phyloP scores from a whole-genome alignment of 2,329 filamentous ascomycete species.

The Zalaria obscura region DNA sequence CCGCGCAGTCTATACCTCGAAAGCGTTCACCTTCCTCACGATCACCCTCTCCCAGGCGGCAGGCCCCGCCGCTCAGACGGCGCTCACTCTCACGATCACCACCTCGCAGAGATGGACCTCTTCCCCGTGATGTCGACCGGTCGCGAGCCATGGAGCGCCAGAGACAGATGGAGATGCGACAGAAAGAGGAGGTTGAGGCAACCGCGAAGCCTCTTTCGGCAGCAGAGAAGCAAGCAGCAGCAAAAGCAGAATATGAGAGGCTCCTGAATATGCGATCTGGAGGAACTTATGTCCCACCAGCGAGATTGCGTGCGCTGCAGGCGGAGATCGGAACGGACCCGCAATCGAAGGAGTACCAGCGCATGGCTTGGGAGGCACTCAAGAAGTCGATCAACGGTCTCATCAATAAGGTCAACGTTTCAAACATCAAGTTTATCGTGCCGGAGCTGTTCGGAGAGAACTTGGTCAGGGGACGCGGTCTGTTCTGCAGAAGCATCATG shows the following conservation, averaged over 20 bases:
- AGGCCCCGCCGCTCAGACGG: constrained; percentile 16
- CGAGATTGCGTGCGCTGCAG: constrained; percentile 77
- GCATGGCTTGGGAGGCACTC: constrained; percentile 96
- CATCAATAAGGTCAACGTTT: constrained; percentile 98
- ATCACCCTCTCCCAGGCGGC: constrained; percentile 19
- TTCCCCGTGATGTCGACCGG: constrained; percentile 34
- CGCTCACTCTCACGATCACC: constrained; percentile 17
- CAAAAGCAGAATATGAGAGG: constrained; percentile 88
- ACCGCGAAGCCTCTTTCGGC: constrained; percentile 45
- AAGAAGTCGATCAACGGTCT: constrained; percentile 98
- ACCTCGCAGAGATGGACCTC: constrained; percentile 18
- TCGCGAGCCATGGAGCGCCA: constrained; percentile 37
- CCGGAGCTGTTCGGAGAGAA: constrained; percentile 95
- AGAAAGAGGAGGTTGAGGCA: constrained; percentile 27
- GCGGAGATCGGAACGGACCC: constrained; percentile 87
- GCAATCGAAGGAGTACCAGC: constrained; percentile 90
- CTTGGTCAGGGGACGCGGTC: constrained; percentile 71
- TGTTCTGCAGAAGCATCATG: constrained; percentile 96
- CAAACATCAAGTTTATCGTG: constrained; percentile 95
- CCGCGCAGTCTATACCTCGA: constrained; percentile 8
- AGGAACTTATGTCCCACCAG: constrained; percentile 91
- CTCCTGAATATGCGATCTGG: constrained; percentile 85
- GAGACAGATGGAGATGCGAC: constrained; percentile 31
- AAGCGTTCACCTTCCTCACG: constrained; percentile 19
- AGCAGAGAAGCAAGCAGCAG: constrained; percentile 74